These are phyloP conservation scores for Lenwebbia sp. DNA, from an alignment of 345 rosid species.

Conservation along the genomic window DNA sequence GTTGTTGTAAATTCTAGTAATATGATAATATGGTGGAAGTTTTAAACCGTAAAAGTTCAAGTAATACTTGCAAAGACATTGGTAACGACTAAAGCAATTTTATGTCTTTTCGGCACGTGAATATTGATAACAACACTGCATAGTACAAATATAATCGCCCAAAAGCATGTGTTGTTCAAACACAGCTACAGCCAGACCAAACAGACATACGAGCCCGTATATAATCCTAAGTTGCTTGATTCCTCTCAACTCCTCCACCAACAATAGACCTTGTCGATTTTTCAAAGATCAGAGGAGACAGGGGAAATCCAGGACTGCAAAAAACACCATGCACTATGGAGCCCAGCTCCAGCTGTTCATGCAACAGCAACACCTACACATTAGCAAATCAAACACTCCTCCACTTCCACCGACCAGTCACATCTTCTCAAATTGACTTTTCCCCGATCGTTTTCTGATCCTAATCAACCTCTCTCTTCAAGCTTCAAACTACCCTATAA, in stretches of 20 bases:
- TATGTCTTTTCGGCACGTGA: not conserved
- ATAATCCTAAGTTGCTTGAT: not conserved
- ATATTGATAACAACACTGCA: not conserved
- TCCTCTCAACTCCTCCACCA: not conserved
- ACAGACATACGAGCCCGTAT: too few species aligned
- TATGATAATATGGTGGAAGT: too few species aligned
- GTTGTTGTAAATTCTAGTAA: too few species aligned
- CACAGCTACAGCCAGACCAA: too few species aligned
- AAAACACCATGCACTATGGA: too few species aligned
- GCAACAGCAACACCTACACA: not conserved
- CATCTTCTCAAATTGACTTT: not conserved
- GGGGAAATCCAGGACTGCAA: not conserved
- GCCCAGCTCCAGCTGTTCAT: not conserved
- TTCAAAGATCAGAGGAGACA: not conserved
- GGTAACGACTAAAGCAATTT: not conserved
- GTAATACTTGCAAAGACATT: too few species aligned
- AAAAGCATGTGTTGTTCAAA: too few species aligned
- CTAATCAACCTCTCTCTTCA: not conserved
- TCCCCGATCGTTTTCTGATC: not conserved
- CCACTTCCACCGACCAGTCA: too few species aligned
- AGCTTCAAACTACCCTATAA: not conserved
- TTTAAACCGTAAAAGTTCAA: too few species aligned
- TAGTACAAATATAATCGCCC: too few species aligned
- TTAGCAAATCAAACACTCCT: not conserved
- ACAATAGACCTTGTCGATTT: not conserved